Evolutionary conservation across 2,329 filamentous ascomycete genomes (phyloP).

Genomic region (Diplodia corticola): DNA sequence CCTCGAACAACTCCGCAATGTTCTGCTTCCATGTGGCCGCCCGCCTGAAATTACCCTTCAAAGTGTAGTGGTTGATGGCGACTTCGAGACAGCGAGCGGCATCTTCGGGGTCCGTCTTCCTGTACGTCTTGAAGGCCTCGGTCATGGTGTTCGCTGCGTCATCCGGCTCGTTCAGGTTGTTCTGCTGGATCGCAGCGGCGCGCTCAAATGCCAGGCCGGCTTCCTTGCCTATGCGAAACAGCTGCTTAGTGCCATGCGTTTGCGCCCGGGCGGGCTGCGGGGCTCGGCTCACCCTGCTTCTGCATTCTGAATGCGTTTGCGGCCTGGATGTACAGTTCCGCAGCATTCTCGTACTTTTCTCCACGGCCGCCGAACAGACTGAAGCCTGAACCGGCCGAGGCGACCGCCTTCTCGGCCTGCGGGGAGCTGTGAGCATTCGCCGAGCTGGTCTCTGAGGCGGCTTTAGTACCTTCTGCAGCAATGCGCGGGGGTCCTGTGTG

Average conservation of each 20-base stretch:
- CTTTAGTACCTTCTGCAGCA: slow-evolving; percentile 70
- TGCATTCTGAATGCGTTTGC: slow-evolving; percentile 90
- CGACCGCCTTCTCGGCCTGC: slow-evolving; percentile 83
- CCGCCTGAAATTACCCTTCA: slow-evolving; percentile 85
- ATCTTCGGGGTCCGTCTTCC: slow-evolving; percentile 78
- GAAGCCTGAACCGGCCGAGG: slow-evolving; percentile 76
- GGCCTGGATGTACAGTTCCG: slow-evolving; percentile 82
- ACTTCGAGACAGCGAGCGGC: slow-evolving; percentile 55
- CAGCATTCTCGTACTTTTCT: slow-evolving; percentile 88
- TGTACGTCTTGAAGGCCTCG: slow-evolving; percentile 89
- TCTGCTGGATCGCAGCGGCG: slow-evolving; percentile 76
- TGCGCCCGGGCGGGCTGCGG: background rate
- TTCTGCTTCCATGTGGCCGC: slow-evolving; percentile 86
- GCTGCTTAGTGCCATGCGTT: background rate
- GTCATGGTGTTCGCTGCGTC: slow-evolving; percentile 85
- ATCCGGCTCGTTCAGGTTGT: slow-evolving; percentile 84
- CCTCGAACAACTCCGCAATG: slow-evolving; percentile 81
- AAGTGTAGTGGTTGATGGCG: slow-evolving; percentile 82
- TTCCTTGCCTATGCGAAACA: slow-evolving; percentile 64
- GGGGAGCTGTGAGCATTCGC: slow-evolving; percentile 27
- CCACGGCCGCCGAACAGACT: slow-evolving; percentile 83
- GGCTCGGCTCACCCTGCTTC: slow-evolving; percentile 66
- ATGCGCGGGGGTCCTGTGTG: slow-evolving; percentile 69
- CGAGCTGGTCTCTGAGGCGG: slow-evolving; percentile 2
- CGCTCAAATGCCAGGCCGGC: slow-evolving; percentile 83